A percentile compares a stretch with the other conserved stretches of the same genome.
Conservation (phyloP, 441 rosid species). For the Macaranga tanarius region DNA sequence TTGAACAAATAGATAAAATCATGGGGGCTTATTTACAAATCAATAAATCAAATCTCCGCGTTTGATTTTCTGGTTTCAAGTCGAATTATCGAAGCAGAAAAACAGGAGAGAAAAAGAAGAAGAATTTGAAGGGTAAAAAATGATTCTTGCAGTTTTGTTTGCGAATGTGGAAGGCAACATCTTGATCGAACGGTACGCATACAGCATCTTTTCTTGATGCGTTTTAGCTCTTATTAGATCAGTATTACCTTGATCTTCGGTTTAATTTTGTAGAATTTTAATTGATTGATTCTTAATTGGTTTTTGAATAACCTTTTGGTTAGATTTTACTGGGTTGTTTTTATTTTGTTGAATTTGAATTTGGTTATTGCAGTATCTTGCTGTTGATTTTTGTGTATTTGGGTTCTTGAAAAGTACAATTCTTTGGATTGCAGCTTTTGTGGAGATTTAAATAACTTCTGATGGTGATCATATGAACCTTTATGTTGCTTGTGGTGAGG, state of each 20-base stretch:
- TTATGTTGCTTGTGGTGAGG: neutral
- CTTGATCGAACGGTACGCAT: conserved; percentile 66
- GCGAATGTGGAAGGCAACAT: conserved; percentile 89
- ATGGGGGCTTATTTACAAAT: too few relatives aligned
- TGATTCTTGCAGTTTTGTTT: conserved; percentile 83
- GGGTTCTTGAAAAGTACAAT: neutral
- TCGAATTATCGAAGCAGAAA: neutral
- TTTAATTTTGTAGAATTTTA: neutral
- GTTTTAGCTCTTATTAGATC: conserved; percentile 1
- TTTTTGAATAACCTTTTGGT: conserved; percentile 13
- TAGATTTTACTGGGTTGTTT: conserved; percentile 1
- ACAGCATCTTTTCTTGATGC: neutral
- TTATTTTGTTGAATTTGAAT: neutral
- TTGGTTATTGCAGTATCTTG: neutral
- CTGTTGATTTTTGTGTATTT: neutral
- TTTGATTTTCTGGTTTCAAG: neutral
- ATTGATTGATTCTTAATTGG: neutral
- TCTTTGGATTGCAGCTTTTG: neutral
- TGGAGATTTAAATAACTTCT: neutral
- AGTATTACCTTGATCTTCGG: neutral
- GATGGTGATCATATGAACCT: neutral
- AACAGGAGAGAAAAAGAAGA: neutral
- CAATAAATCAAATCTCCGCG: too few relatives aligned
- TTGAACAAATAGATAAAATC: too few relatives aligned
- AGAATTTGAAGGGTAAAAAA: conserved; percentile 10